Percentiles rank a stretch among this genome's conserved stretches.
Conservation (phyloP, 108 stramenopile genomes). For the Cyclotella distinguenda region DNA sequence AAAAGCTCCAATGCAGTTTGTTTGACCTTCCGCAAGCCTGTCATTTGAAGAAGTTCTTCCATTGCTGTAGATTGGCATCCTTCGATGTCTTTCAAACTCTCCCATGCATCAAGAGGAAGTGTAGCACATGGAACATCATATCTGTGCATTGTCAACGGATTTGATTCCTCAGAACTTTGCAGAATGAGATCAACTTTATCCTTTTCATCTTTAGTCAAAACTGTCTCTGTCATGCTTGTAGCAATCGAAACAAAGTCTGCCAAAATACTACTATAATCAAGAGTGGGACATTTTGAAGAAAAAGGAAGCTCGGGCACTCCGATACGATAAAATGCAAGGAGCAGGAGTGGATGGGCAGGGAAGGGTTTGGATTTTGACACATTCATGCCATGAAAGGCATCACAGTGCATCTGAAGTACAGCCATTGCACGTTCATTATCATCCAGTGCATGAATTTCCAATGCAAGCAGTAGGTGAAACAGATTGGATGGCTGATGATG, state of each 20-base stretch:
- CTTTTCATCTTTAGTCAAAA: constrained; percentile 5
- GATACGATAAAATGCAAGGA: constrained; percentile 19
- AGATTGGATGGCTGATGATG: neutral
- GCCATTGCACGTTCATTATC: constrained; percentile 19
- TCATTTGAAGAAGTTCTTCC: constrained; percentile 42
- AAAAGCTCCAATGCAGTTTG: constrained; percentile 28
- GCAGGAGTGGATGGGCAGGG: constrained; percentile 9
- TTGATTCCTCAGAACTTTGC: neutral
- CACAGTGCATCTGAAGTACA: constrained; percentile 15
- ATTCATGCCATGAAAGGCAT: neutral
- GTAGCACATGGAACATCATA: no score
- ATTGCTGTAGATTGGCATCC: constrained; percentile 26
- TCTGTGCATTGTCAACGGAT: neutral
- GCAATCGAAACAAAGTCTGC: constrained; percentile 5
- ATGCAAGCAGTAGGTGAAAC: constrained; percentile 15
- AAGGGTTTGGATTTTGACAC: neutral
- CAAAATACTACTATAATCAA: neutral
- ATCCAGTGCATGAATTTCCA: constrained; percentile 13
- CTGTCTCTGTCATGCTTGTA: constrained; percentile 1
- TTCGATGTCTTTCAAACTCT: constrained; percentile 14
- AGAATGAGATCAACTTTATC: neutral
- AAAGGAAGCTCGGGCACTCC: constrained; percentile 1
- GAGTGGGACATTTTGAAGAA: neutral
- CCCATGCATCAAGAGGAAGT: constrained; percentile 10
- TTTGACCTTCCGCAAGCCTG: constrained; percentile 43